Percentiles rank a stretch among this genome's conserved stretches.
These are phyloP conservation scores for Aureobasidium vineae DNA, from an alignment of 2,329 filamentous ascomycete genomes.

Conservation along the genomic window DNA sequence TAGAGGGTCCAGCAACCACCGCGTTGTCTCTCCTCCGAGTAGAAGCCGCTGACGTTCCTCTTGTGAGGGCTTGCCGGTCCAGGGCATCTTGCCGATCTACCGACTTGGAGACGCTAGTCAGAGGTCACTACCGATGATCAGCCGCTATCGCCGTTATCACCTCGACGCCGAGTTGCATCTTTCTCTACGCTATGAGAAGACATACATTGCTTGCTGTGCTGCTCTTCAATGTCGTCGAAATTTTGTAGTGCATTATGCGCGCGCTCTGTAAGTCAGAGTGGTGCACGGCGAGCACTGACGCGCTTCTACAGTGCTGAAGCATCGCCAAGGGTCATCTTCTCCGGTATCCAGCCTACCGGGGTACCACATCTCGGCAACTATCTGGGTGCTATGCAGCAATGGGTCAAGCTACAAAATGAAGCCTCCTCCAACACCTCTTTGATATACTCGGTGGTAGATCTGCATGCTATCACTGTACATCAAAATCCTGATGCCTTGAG, in stretches of 20 bases:
- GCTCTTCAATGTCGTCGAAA: not conserved
- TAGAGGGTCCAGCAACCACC: not conserved
- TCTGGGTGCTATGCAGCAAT: conserved; percentile 81
- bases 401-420: conserved; percentile 74
- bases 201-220: not conserved
- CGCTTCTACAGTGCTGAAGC: not conserved
- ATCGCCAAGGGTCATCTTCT: conserved; percentile 66
- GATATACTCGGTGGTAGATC: conserved; percentile 84
- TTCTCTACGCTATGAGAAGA: not conserved
- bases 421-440: conserved; percentile 59
- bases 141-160: not conserved
- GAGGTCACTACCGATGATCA: not conserved
- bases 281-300: not conserved
- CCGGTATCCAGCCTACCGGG: conserved; percentile 94
- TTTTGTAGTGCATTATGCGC: not conserved
- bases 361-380: conserved; percentile 95
- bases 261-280: not conserved
- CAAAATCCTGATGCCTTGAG: conserved; percentile 63
- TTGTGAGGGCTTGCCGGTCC: not conserved
- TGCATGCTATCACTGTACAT: conserved; percentile 85
- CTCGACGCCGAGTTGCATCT: not conserved
- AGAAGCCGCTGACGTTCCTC: conserved; percentile 7
- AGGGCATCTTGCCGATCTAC: not conserved
- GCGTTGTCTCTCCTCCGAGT: not conserved
- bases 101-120: not conserved